These are phyloP conservation scores for Fusarium burgessii DNA, from an alignment of 2,329 filamentous ascomycete genomes.

Conservation along the genomic window DNA sequence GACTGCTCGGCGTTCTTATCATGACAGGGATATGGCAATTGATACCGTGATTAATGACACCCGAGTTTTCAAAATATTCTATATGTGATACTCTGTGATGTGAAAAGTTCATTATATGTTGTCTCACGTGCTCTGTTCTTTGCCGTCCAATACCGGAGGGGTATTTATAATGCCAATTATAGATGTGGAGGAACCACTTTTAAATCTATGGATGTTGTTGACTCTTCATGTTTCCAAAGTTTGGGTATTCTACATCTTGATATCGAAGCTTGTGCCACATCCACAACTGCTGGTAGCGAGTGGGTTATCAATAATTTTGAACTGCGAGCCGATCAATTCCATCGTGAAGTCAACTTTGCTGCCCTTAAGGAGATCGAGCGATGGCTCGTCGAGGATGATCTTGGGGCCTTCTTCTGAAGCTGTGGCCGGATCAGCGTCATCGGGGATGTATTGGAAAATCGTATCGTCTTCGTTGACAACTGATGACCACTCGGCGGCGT, in stretches of 20 bases:
- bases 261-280: slow-evolving; percentile 97
- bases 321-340: slow-evolving; percentile 89
- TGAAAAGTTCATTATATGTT: not conserved
- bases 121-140: not conserved
- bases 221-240: not conserved
- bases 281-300: slow-evolving; percentile 93
- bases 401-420: slow-evolving; percentile 66
- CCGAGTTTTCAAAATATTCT: slow-evolving; percentile 50
- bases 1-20: slow-evolving; percentile 58
- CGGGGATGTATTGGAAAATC: slow-evolving; percentile 78
- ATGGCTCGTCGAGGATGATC: slow-evolving; percentile 88
- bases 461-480: slow-evolving; percentile 80
- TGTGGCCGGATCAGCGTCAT: slow-evolving; percentile 53
- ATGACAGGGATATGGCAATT: slow-evolving; percentile 56
- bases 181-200: slow-evolving; percentile 14
- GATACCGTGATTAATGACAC: slow-evolving; percentile 57
- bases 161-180: slow-evolving; percentile 38
- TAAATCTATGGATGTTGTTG: slow-evolving; percentile 14
- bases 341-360: slow-evolving; percentile 97
- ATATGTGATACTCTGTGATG: slow-evolving; percentile 32
- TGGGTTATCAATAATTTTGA: slow-evolving; percentile 96
- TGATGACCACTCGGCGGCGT: slow-evolving; percentile 51
- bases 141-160: slow-evolving; percentile 5
- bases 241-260: slow-evolving; percentile 69
- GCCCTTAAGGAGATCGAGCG: slow-evolving; percentile 87